Percentiles rank a stretch among this genome's conserved stretches.
phyloP scores from a whole-genome alignment of 176 grass and related monocot genomes.

The Paspalum notatum region DNA sequence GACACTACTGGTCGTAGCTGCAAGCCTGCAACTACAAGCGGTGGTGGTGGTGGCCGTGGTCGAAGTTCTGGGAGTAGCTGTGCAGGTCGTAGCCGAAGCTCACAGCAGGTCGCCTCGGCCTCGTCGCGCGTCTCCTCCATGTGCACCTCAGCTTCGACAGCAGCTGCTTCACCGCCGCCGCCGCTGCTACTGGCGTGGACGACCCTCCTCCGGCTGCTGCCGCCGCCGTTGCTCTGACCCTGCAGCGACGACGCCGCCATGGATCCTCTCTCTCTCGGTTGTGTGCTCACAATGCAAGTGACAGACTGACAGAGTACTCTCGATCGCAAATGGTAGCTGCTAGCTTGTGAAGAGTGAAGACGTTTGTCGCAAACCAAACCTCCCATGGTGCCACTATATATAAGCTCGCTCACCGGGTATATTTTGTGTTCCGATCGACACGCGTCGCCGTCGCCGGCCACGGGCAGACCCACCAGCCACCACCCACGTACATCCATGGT shows the following conservation, averaged over 20 bases:
- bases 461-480: background rate
- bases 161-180: conserved; percentile 10
- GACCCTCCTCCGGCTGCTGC: background rate
- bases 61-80: conserved; percentile 47
- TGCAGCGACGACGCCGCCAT: background rate
- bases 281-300: no score
- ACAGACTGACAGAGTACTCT: no score
- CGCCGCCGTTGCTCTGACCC: background rate
- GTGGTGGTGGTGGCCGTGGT: conserved; percentile 10
- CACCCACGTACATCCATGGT: background rate
- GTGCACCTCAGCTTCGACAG: conserved; percentile 27
- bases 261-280: no score
- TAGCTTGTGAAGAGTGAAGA: no score
- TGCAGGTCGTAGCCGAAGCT: conserved; percentile 21
- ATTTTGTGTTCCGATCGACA: no score
- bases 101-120: background rate
- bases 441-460: background rate
- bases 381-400: background rate
- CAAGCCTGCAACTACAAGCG: background rate
- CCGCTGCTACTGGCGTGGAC: background rate
- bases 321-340: no score
- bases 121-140: background rate
- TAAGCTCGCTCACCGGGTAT: background rate
- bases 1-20: no score
- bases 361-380: no score